Evolutionary conservation across 169 alveolate species (phyloP), one percentile per base, ranked within the genome.

Genomic region (Plasmodium malariae): DNA sequence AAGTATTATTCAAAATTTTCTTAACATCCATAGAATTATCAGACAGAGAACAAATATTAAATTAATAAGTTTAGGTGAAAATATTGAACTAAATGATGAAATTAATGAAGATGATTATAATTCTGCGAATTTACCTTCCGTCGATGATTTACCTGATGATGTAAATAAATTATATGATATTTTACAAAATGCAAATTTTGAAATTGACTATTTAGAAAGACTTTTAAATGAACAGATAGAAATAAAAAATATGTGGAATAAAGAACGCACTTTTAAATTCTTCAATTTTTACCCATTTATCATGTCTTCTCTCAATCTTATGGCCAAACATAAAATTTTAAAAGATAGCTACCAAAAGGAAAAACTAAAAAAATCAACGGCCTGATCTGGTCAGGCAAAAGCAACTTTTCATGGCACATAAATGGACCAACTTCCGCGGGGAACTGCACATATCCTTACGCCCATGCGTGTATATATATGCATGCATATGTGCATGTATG

Each of bases 251-350:
- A 7, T 24, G 4, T 76, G 78, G 89, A 43, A 76, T 12, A 76
- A 76, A 32, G 89, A 76, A 60, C 89, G 36, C 21, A 62, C 89
- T 14, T 76, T 76, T 7, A 76, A 76, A 43, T 76, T 62, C 62
- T 76, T 45, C 45, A 76, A 76, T 62, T 76, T 76, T 5, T 76
- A 76, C 4, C 89, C 89, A 0, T 76, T 76, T 34, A 67, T 76
- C 2, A 76, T 76, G 74, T 76, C 89, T 11, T 76, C 89, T 1
- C 49, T 76, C 0, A 62, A 76, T 34, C 48, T 76, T 12, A 60
- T 76, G 89, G 89, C 89, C 2, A 76, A 76, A 40, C 89, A 76
- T 21, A 76, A 76, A n/a, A 2, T 76, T 14, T 43, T 76, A 2
- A 76, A 76, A 21, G 78, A 62, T 17, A 28, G 19, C n/a, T 76